Conservation (phyloP, 2,329 filamentous ascomycete genomes). For the Fusarium neocosmosporiellum region DNA sequence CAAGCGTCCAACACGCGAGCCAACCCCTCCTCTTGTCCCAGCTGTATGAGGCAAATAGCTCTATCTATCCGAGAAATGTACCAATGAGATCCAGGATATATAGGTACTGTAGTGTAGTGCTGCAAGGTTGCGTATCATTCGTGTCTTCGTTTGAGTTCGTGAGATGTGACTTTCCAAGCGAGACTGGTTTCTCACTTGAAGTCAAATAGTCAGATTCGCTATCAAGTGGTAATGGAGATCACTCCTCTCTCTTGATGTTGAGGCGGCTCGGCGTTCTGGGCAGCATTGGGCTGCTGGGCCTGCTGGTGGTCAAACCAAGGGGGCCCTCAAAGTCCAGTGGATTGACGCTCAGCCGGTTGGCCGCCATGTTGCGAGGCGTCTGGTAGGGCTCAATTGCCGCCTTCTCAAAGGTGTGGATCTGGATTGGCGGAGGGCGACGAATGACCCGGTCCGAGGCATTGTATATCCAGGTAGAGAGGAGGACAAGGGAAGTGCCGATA, state of each 20-base stretch:
- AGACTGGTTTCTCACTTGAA: conserved; percentile 19
- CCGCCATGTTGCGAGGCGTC: conserved; percentile 52
- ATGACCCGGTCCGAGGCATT: conserved; percentile 70
- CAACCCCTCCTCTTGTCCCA: conserved; percentile 13
- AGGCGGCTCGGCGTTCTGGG: conserved; percentile 52
- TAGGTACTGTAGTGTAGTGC: conserved; percentile 12
- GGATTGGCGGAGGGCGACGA: conserved; percentile 71
- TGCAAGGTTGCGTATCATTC: conserved; percentile 25
- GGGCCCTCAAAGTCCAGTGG: conserved; percentile 52
- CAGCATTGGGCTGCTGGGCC: conserved; percentile 60
- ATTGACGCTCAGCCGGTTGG: conserved; percentile 51
- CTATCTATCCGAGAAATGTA: conserved; percentile 37
- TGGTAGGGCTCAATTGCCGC: conserved; percentile 64
- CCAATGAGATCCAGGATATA: conserved; percentile 34
- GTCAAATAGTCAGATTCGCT: not conserved
- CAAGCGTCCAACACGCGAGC: conserved; percentile 1
- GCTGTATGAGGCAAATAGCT: conserved; percentile 4
- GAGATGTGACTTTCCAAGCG: conserved; percentile 24
- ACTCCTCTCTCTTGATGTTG: conserved; percentile 54
- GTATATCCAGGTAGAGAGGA: conserved; percentile 88
- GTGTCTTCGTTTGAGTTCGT: conserved; percentile 37
- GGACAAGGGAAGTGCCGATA: conserved; percentile 80
- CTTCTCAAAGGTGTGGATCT: conserved; percentile 82
- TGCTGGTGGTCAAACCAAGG: conserved; percentile 57
- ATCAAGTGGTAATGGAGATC: conserved; percentile 6